These are phyloP conservation scores for Talaromyces sp. DNA, from an alignment of 2,329 filamentous ascomycete species.

Conservation along the genomic window DNA sequence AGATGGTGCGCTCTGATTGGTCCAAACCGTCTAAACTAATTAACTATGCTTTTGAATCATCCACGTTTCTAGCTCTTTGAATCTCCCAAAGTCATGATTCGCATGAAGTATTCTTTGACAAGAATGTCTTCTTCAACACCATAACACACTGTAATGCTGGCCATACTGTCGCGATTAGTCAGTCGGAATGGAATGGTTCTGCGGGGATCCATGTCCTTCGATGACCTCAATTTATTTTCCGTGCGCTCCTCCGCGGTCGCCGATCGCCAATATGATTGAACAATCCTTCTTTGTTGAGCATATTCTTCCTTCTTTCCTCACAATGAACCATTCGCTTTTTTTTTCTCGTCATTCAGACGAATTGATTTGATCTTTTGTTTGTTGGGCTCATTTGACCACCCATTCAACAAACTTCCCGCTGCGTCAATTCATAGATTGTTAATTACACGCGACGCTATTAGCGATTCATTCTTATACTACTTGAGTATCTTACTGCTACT, in stretches of 20 bases:
- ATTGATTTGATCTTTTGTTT: not conserved
- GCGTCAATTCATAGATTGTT: not conserved
- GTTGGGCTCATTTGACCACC: not conserved
- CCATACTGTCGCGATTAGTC: constrained; percentile 17
- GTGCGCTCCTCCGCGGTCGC: not conserved
- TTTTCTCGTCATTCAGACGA: not conserved
- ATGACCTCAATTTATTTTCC: constrained; percentile 18
- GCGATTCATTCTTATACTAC: not conserved
- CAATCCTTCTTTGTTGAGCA: not conserved
- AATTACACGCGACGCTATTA: not conserved
- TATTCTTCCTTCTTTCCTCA: not conserved
- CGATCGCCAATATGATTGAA: not conserved
- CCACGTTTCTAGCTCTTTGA: no score
- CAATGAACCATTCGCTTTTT: not conserved
- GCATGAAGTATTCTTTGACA: not conserved
- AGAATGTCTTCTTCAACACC: not conserved
- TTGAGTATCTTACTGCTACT: not conserved
- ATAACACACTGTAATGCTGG: not conserved
- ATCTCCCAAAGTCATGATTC: not conserved
- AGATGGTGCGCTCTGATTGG: not conserved
- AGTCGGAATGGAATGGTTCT: constrained; percentile 26
- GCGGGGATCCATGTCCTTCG: constrained; percentile 36
- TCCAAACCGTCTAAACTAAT: not conserved
- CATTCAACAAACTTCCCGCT: not conserved
- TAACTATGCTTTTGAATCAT: not conserved